These are phyloP conservation scores for Hibiscus mutabilis DNA, from an alignment of 345 rosid species.

Conservation along the genomic window DNA sequence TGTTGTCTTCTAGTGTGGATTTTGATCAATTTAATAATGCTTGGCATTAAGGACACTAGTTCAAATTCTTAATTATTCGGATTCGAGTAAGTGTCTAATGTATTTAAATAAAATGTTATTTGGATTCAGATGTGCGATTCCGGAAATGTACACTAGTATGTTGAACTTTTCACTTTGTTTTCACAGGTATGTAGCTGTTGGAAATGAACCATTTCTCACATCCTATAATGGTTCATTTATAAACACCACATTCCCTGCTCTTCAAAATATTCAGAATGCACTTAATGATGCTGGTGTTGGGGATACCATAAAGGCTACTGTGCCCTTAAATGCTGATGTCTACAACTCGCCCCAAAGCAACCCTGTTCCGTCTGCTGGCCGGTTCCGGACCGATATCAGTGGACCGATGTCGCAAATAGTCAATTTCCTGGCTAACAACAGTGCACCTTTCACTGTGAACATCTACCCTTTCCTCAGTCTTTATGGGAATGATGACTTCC, in stretches of 20 bases:
- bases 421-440: conserved; percentile 50
- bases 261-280: conserved; percentile 81
- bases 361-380: conserved; percentile 68
- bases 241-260: conserved; percentile 69
- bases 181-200: conserved; percentile 75
- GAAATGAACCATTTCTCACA: conserved; percentile 76
- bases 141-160: neutral
- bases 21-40: neutral
- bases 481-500: conserved; percentile 65
- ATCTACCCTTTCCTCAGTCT: conserved; percentile 92
- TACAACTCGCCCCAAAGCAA: conserved; percentile 51
- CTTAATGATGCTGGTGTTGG: conserved; percentile 67
- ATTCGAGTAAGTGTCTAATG: no score
- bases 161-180: neutral
- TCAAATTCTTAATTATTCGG: no score
- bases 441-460: conserved; percentile 79
- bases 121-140: no score
- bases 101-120: neutral
- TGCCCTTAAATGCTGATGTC: conserved; percentile 82
- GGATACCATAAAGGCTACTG: conserved; percentile 71
- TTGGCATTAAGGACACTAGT: no score
- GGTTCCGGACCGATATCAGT: conserved; percentile 54
- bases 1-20: neutral
- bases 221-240: conserved; percentile 61
- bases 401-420: conserved; percentile 57